Evolutionary conservation across 2,329 filamentous ascomycete genomes (phyloP).

Genomic region (Aspergillus novofumigatus): DNA sequence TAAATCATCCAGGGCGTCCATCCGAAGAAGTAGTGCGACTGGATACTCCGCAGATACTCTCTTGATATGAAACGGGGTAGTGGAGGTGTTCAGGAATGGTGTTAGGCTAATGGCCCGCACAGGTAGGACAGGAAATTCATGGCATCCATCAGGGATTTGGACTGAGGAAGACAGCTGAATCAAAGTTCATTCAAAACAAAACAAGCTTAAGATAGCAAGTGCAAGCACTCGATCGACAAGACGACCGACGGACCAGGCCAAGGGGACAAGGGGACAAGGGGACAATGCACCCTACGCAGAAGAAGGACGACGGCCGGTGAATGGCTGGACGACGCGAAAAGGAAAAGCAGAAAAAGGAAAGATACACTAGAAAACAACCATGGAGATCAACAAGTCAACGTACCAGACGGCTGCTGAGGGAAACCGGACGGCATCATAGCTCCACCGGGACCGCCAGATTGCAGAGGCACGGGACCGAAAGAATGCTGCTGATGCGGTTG

Average conservation of each 20-base stretch:
- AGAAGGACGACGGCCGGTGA: neutral
- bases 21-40: conserved; percentile 7
- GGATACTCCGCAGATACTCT: neutral
- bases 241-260: neutral
- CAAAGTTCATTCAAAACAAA: neutral
- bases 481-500: conserved; percentile 29
- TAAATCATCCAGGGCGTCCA: conserved; percentile 1
- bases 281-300: conserved; percentile 4
- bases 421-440: conserved; percentile 37
- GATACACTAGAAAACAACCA: conserved; percentile 7
- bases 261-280: no score
- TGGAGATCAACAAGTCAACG: conserved; percentile 13
- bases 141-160: neutral
- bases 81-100: neutral
- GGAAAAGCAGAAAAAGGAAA: conserved; percentile 11
- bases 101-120: neutral
- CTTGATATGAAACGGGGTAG: neutral
- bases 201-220: neutral
- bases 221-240: neutral
- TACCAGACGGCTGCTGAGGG: conserved; percentile 34
- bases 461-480: conserved; percentile 33
- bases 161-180: neutral
- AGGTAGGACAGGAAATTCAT: neutral
- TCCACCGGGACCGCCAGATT: conserved; percentile 32
- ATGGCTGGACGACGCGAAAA: neutral